phyloP scores from a whole-genome alignment of 352 stramenopile genomes.

The Pythium brassicae region DNA sequence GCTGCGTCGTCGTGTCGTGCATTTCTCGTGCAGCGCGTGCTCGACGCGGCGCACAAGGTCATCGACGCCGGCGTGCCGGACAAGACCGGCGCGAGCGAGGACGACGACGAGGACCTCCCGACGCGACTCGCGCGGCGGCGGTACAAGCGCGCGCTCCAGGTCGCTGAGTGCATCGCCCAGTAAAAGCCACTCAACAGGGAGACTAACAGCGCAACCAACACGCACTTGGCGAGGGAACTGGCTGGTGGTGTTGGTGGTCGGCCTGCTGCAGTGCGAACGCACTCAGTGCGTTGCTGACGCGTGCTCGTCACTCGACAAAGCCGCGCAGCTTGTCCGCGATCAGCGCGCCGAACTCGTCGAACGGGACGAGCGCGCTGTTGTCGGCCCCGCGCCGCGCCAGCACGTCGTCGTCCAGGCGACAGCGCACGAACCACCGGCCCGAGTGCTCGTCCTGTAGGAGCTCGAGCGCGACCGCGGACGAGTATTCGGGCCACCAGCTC shows the following conservation, averaged over 20 bases:
- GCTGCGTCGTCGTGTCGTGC: not conserved
- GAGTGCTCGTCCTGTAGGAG: slow-evolving; percentile 53
- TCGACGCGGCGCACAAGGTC: slow-evolving; percentile 63
- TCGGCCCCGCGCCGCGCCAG: slow-evolving; percentile 19
- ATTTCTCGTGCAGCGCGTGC: slow-evolving; percentile 57
- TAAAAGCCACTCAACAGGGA: no score
- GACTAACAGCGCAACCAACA: not conserved
- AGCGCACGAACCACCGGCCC: slow-evolving; percentile 53
- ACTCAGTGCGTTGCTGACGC: no score
- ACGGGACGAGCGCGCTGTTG: slow-evolving; percentile 17
- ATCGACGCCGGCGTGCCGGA: slow-evolving; percentile 58
- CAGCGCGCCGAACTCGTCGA: slow-evolving; percentile 39
- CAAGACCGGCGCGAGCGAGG: slow-evolving; percentile 37
- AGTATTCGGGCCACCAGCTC: slow-evolving; percentile 72
- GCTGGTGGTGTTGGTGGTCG: no score
- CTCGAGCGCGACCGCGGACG: slow-evolving; percentile 58
- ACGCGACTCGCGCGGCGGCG: slow-evolving; percentile 57
- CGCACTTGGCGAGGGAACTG: not conserved
- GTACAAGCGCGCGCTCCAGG: slow-evolving; percentile 78
- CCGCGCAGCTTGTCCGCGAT: slow-evolving; percentile 24
- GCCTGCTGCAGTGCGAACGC: no score
- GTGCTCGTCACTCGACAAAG: slow-evolving; percentile 2
- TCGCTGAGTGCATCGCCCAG: slow-evolving; percentile 64
- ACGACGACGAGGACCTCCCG: slow-evolving; percentile 44
- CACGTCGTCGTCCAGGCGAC: slow-evolving; percentile 42